Base-by-base conservation (phyloP, 2,329 filamentous ascomycete species). In the Lecanicillium sp. region DNA sequence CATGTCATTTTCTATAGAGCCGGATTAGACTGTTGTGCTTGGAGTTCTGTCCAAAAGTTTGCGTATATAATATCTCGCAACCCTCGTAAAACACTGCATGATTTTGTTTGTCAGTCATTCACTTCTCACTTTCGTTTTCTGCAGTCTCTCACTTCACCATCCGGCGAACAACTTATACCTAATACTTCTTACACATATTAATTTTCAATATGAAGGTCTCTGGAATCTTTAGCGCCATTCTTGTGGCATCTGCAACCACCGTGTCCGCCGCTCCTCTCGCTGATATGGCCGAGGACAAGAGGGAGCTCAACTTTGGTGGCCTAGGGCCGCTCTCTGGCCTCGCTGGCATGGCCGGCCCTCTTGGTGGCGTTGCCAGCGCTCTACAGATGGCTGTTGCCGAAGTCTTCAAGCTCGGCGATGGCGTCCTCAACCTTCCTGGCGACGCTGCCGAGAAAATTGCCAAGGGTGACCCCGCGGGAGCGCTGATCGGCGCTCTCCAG, bases 371-470 rank as follows among this genome's bases (percentile, higher is more conserved):
- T 13, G 34, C 14, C 14, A 34, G 28, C 31, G 30, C 36, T n/a
- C 36, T 3, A 25, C 46, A 49, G 36, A 33, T 32, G 7, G 32
- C 29, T 11, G 17, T 40, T 3, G 40, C 45, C n/a, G 36, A 42
- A 13, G 3, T 46, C 22, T 49, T 49, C 43, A 44, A 44, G 29
- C 9, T 34, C 3, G 46, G 19, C 5, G 46, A 49, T 17, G 34
- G 15, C 8, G 12, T 46, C 9, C 44, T 49, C 27, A 49, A 49
- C 40, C 37, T 42, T 13, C 46, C 45, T 19, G 20, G 33, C 25
- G 45, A 49, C 17, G 41, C 29, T 9, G 10, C 42, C 22, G 14
- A 11, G 17, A 37, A 43, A 20, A 4, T 38, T 13, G 6, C 37
- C 3, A 5, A 28, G 18, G 40, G 40, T 28, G 29, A 45, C 36